Evolutionary conservation across 768 basidiomycete species (phyloP).

Genomic region (Termitomyces sp.): DNA sequence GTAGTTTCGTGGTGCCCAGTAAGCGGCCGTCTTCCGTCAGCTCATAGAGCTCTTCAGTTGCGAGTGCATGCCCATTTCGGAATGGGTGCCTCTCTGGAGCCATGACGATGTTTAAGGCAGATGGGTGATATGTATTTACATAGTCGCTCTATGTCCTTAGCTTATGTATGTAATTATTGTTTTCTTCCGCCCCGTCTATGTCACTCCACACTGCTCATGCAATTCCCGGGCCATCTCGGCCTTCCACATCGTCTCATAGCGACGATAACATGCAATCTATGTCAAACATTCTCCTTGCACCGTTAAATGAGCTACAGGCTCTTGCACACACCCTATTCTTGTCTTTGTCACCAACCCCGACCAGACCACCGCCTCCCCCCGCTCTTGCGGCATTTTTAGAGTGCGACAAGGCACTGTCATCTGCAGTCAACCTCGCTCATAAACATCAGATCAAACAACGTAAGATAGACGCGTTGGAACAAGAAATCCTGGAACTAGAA

Average conservation of each 20-base stretch:
- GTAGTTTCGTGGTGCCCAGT: constrained; percentile 21
- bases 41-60: constrained; percentile 39
- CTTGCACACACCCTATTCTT: constrained; percentile 68
- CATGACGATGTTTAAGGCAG: constrained; percentile 1
- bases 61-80: constrained; percentile 19
- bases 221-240: constrained; percentile 8
- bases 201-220: constrained; percentile 9
- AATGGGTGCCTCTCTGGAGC: constrained; percentile 1
- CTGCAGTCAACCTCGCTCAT: constrained; percentile 59
- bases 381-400: constrained; percentile 53
- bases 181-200: constrained; percentile 4
- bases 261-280: constrained; percentile 34
- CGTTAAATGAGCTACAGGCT: constrained; percentile 55
- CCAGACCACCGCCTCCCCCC: constrained; percentile 59
- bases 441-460: constrained; percentile 74
- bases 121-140: background rate
- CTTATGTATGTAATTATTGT: background rate
- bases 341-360: constrained; percentile 64
- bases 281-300: constrained; percentile 56
- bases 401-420: constrained; percentile 61
- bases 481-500: constrained; percentile 67
- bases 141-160: no score
- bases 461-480: constrained; percentile 64
- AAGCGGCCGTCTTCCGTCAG: constrained; percentile 40
- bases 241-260: background rate